Conservation (phyloP, 169 alveolate species). For the Pseudocohnilembus persalinus region DNA sequence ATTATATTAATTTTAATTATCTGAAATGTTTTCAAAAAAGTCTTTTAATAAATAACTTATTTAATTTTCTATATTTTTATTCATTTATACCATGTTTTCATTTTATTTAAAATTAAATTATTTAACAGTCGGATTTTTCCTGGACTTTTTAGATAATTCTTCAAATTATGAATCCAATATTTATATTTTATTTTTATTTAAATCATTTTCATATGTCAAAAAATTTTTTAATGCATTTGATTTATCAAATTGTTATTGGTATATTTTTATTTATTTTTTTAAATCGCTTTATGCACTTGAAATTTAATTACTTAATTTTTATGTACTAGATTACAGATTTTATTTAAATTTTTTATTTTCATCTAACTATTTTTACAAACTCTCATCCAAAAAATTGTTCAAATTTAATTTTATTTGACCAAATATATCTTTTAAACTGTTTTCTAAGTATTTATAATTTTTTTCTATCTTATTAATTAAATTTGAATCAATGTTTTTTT, state of each 20-base stretch:
- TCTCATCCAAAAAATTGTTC: neutral
- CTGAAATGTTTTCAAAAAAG: too few species aligned
- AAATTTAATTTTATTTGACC: too few species aligned
- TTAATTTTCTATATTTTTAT: too few species aligned
- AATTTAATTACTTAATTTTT: too few species aligned
- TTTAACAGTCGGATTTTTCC: neutral
- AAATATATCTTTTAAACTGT: neutral
- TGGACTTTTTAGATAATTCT: neutral
- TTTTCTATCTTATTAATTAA: neutral
- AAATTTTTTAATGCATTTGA: neutral
- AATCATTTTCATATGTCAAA: neutral
- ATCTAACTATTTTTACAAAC: neutral
- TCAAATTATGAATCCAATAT: neutral
- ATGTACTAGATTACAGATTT: neutral
- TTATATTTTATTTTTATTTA: too few species aligned
- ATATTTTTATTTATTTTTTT: too few species aligned
- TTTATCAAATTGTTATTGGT: neutral
- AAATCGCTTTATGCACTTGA: neutral
- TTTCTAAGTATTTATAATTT: neutral
- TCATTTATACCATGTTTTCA: neutral
- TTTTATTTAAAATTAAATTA: too few species aligned
- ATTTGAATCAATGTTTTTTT: neutral
- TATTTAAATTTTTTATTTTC: too few species aligned
- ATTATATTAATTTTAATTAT: too few species aligned
- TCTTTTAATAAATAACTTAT: too few species aligned